Evolutionary conservation across 768 basidiomycete genomes (phyloP), one percentile per base, ranked within the genome.

Genomic region (Mycena galericulata): DNA sequence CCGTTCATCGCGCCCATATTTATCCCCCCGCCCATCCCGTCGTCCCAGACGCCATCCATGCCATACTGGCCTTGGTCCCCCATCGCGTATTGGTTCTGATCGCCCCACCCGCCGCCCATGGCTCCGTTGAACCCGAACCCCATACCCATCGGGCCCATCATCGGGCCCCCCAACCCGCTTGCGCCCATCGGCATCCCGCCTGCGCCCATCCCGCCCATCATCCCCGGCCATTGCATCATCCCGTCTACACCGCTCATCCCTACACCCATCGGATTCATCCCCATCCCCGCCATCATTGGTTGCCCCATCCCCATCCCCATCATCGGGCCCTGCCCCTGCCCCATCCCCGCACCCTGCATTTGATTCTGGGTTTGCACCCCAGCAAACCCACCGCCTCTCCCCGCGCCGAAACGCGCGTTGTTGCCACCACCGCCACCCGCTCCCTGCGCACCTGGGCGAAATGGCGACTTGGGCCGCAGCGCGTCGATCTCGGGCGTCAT

Each of bases 391-490:
- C 72, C 72, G 36, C 63, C 45, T 12, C 27, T 41, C 0, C 60
- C 60, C 27, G 47, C 61, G 15, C 40, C n/a, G 51, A 62, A 62
- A 27, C 63, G 63, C 72, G 29, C 55, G 57, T 30, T 64, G 30
- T 40, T 70, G 61, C 51, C 71, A 30, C 43, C 71, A 61, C 51
- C 72, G 53, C 45, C 71, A 67, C 36, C 75, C 66, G 50, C 75
- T 12, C 26, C 29, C 11, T 47, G 50, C 66, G 62, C 77, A 56
- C 73, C 81, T 72, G 70, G 77, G 50, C 89, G 83, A 26, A 90
- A 83, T 11, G 96, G 95, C 1, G 94, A 96, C 77, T 97, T 96
- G 0, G 95, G 95, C 20, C 95, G 85, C 20, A 97, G 83, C 0
- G 87, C 85, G 61, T 97, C 94, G 72, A 97, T 94, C 71, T 97